Conservation (phyloP, 805 yeast genomes). For the Phaffomyces antillensis region DNA sequence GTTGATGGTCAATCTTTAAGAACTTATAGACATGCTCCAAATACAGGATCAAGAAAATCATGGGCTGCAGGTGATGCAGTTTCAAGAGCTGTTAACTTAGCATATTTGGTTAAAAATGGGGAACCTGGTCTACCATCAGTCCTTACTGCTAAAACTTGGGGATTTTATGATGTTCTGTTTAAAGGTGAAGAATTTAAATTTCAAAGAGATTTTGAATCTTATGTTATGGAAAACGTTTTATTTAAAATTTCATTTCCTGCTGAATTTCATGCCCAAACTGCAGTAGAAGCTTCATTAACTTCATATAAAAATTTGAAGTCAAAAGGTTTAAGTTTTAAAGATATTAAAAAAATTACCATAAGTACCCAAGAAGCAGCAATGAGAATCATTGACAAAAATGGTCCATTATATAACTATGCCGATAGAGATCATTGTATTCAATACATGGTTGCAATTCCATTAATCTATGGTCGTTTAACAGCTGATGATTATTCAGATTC, state of each 20-base stretch:
- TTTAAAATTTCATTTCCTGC: constrained; percentile 61
- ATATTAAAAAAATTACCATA: constrained; percentile 42
- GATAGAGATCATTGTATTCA: constrained; percentile 62
- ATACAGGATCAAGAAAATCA: constrained; percentile 55
- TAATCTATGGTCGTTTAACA: constrained; percentile 46
- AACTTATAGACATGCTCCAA: constrained; percentile 59
- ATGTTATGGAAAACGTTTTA: constrained; percentile 56
- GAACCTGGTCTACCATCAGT: constrained; percentile 53
- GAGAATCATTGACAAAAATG: constrained; percentile 52
- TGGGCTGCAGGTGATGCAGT: constrained; percentile 68
- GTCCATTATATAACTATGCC: constrained; percentile 56
- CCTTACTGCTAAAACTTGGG: constrained; percentile 53
- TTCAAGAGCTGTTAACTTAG: constrained; percentile 51
- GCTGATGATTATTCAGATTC: constrained; percentile 51
- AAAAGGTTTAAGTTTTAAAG: constrained; percentile 38
- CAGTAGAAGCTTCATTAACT: constrained; percentile 50
- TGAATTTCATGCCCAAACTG: constrained; percentile 61
- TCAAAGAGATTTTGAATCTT: constrained; percentile 47
- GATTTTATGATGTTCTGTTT: constrained; percentile 56
- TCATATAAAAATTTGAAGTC: constrained; percentile 30
- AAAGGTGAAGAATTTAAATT: constrained; percentile 44
- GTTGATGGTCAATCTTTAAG: constrained; percentile 54
- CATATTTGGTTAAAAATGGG: constrained; percentile 44
- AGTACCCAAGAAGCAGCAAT: constrained; percentile 57
- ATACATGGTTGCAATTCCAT: constrained; percentile 54